Conservation (phyloP, 106 monocot species). For the Gastrodia elata region DNA sequence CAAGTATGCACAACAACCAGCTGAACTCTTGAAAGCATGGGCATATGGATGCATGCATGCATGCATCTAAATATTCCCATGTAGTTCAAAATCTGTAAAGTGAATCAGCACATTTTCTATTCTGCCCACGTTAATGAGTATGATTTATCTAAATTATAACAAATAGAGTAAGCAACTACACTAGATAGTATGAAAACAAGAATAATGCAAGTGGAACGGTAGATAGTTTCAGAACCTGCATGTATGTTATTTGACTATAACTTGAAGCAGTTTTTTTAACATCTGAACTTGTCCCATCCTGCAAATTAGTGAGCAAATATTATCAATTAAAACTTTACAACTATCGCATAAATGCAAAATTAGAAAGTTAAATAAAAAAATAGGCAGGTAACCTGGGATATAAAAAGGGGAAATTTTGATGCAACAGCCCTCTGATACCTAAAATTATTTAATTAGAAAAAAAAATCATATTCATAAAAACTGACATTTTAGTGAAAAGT, state of each 20-base stretch:
- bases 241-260: conserved; percentile 71
- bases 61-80: too few species aligned
- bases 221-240: conserved; percentile 56
- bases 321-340: conserved; percentile 5
- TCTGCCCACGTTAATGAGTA: too few species aligned
- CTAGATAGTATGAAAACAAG: not conserved
- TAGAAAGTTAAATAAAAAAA: not conserved
- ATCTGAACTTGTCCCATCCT: conserved; percentile 90
- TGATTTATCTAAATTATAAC: too few species aligned
- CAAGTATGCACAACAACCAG: too few species aligned
- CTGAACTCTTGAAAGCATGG: too few species aligned
- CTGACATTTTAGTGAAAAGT: not conserved
- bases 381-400: conserved; percentile 63
- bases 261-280: conserved; percentile 81
- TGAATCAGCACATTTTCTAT: too few species aligned
- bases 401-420: conserved; percentile 82
- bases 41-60: too few species aligned
- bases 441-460: conserved; percentile 7
- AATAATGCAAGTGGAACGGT: not conserved
- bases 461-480: not conserved
- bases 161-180: not conserved
- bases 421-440: conserved; percentile 81
- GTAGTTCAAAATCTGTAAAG: too few species aligned
- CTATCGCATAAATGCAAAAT: not conserved
- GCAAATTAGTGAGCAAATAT: conserved; percentile 17